A percentile compares a stretch with the other conserved stretches of the same genome.
phyloP scores from a whole-genome alignment of 1,284 basidiomycete genomes.

The Athelia psychrophila region DNA sequence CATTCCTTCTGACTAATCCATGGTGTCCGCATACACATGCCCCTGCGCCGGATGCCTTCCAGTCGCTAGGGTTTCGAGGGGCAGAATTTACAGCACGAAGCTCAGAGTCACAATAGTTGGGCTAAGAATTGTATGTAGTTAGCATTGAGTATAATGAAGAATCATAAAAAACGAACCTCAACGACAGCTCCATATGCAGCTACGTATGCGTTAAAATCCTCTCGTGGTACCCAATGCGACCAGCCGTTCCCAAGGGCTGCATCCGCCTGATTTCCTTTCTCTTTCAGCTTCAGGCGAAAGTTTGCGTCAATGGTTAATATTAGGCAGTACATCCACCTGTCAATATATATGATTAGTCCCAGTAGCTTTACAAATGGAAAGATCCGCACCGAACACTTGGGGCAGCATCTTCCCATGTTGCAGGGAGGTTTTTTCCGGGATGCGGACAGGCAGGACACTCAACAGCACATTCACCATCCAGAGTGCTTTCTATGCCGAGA shows the following conservation, averaged over 20 bases:
- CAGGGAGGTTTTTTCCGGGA: conserved; percentile 12
- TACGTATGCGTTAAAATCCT: not conserved
- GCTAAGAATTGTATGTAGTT: not conserved
- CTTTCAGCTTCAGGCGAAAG: too few relatives aligned
- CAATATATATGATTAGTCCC: too few relatives aligned
- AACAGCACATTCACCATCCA: conserved; percentile 7
- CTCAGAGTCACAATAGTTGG: conserved; percentile 9
- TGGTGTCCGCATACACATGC: not conserved
- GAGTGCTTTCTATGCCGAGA: conserved; percentile 7
- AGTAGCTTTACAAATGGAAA: too few relatives aligned
- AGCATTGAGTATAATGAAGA: conserved; percentile 7
- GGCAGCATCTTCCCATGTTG: conserved; percentile 1
- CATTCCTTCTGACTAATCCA: not conserved
- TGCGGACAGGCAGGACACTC: conserved; percentile 18
- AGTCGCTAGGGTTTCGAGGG: not conserved
- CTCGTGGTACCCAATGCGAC: conserved; percentile 8
- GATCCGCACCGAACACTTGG: not conserved
- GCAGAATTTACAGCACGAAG: conserved; percentile 13
- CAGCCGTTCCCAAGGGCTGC: conserved; percentile 7
- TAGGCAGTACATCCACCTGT: too few relatives aligned
- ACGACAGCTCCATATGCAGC: conserved; percentile 9
- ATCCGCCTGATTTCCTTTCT: conserved; percentile 8
- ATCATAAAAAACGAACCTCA: conserved; percentile 16
- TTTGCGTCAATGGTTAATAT: too few relatives aligned
- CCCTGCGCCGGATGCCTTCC: conserved; percentile 2